Base-by-base conservation (phyloP, 2,329 filamentous ascomycete species). In the Trichoderma lentiforme region DNA sequence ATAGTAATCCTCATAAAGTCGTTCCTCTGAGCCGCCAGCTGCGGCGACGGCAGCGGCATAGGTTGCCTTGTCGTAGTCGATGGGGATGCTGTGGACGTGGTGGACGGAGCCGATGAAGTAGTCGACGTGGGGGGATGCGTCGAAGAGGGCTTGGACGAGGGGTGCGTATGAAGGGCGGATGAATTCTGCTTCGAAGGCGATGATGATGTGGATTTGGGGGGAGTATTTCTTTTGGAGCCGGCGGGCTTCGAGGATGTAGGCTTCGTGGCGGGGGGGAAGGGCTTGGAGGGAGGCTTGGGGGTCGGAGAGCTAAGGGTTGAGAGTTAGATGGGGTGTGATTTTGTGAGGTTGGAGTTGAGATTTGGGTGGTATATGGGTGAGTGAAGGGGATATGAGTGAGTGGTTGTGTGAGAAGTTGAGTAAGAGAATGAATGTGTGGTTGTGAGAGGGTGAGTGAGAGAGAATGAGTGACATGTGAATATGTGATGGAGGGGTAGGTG, bases 111-210 rank as follows among this genome's bases (percentile, higher is more conserved):
- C 96, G 78, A 99, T 87, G 84, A 98, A 97, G 82, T 97, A 93
- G 82, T 98, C 95, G 73, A 97, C 87, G 11, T 83, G 82, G 51
- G 93, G 86, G 7, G 93, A 86, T 6, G 85, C 79, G 26, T 91
- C 83, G 11, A 93, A 85, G 4, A 93, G 85, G 3, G 93, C 86
- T 12, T 81, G 76, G 72, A 97, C 90, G 61, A 92, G 83, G 2
- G 83, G 74, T 0, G 81, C 81, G 76, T 90, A 89, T 4, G 85
- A 86, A 0, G 91, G 86, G 7, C 95, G 91, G 80, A 98, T 96
- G 90, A 93, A 99, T 80, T 99, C 96, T 69, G 90, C 89, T 82
- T 99, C 96, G 80, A 98, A 97, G 60, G 93, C 96, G 79, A 99
- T 90, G 57, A 97, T 86, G 74, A 99, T 86, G 70, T 91, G 86